Conservation (phyloP, 1,284 basidiomycete genomes). For the Sporisorium exsertum region DNA sequence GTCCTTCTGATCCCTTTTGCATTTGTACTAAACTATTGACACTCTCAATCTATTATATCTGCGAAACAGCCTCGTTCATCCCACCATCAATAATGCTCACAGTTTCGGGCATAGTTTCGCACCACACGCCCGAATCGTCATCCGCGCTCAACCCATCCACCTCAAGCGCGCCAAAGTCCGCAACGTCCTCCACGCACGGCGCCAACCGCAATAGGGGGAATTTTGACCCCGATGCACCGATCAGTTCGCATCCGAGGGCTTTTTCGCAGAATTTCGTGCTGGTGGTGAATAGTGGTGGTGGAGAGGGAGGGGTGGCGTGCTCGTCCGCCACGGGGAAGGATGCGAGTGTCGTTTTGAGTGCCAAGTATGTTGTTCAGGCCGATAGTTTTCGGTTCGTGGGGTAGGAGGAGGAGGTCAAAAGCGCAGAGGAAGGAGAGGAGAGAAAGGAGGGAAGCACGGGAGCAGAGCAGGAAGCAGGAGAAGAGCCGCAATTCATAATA, state of each 20-base stretch:
- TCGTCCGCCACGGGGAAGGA: conserved; percentile 32
- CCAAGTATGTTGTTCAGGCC: conserved; percentile 60
- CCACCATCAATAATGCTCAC: conserved; percentile 58
- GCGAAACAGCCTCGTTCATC: conserved; percentile 30
- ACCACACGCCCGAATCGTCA: conserved; percentile 63
- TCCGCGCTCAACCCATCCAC: conserved; percentile 35
- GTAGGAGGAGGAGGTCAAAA: too few species aligned
- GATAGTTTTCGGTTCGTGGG: conserved; percentile 65
- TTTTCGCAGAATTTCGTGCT: conserved; percentile 65
- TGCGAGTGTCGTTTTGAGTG: conserved; percentile 37
- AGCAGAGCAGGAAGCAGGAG: background rate
- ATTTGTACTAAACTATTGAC: conserved; percentile 4
- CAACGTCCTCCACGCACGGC: conserved; percentile 44
- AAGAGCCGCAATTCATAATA: too few species aligned
- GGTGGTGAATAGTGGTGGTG: conserved; percentile 24
- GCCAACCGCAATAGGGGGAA: conserved; percentile 22
- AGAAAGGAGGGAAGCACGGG: background rate
- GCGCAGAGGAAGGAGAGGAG: background rate
- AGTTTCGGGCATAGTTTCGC: conserved; percentile 63
- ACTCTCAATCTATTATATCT: background rate
- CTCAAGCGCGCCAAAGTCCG: conserved; percentile 58
- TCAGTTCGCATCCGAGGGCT: conserved; percentile 54
- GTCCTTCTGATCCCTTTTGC: background rate
- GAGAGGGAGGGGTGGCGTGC: conserved; percentile 32
- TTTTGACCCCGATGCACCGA: conserved; percentile 59